phyloP scores from a whole-genome alignment of 163 green algal genomes.

The Smithsoniella earleae region DNA sequence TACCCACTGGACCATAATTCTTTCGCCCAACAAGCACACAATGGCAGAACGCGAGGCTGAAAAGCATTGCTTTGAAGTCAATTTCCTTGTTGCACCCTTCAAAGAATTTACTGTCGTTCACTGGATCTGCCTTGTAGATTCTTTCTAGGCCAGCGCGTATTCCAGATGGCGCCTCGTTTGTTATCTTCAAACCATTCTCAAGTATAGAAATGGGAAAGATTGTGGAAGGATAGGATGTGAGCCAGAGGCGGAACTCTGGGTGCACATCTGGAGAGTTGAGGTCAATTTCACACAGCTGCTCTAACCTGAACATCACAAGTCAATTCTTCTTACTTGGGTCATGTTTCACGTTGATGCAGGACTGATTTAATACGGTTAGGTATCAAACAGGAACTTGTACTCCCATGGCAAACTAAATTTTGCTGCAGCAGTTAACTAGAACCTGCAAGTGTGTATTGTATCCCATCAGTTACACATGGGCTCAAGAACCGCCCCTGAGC shows the following conservation, averaged over 20 bases:
- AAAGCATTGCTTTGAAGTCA: constrained; percentile 43
- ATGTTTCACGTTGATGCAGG: too few relatives aligned
- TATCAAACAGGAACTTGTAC: too few relatives aligned
- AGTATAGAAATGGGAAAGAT: constrained; percentile 35
- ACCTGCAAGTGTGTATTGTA: too few relatives aligned
- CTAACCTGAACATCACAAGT: constrained; percentile 31
- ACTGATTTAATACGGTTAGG: too few relatives aligned
- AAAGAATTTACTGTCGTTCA: constrained; percentile 35
- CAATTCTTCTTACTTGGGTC: too few relatives aligned
- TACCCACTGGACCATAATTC: constrained; percentile 41
- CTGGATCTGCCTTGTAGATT: constrained; percentile 51
- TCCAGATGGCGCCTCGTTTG: constrained; percentile 37
- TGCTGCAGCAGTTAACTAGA: too few relatives aligned
- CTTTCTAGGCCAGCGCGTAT: constrained; percentile 49
- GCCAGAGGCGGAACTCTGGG: constrained; percentile 53
- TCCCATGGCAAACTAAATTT: too few relatives aligned
- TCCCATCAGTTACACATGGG: too few relatives aligned
- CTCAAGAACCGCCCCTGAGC: too few relatives aligned
- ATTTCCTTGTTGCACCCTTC: constrained; percentile 35
- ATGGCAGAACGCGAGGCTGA: constrained; percentile 51
- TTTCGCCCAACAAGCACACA: constrained; percentile 47
- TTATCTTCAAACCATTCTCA: constrained; percentile 37
- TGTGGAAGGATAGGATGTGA: constrained; percentile 58
- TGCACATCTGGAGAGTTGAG: constrained; percentile 29
- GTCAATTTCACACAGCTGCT: constrained; percentile 38